A percentile compares a stretch with the other conserved stretches of the same genome.
These are phyloP conservation scores for Cenchrus purpureus DNA, from an alignment of 176 grass and related monocot species.

Conservation along the genomic window DNA sequence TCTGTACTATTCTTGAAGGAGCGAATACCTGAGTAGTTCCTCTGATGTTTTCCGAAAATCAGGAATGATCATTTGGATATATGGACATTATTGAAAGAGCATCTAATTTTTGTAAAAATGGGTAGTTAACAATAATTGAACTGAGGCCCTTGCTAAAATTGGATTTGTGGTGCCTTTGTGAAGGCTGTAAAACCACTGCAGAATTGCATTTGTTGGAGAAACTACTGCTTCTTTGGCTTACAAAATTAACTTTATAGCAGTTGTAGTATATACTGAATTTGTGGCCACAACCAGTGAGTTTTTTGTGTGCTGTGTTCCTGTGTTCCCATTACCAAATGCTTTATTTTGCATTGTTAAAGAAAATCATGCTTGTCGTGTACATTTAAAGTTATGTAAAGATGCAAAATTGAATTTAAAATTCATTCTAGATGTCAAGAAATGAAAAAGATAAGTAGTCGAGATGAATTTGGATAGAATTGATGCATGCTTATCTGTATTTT, in stretches of 20 bases:
- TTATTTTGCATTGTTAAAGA: neutral
- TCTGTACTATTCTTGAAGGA: neutral
- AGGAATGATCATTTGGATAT: neutral
- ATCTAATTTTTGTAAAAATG: conserved; percentile 1
- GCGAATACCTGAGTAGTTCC: neutral
- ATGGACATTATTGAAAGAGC: neutral
- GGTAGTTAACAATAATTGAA: neutral
- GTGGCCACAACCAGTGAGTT: neutral
- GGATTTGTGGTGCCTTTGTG: neutral
- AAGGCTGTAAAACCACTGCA: neutral
- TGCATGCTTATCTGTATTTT: neutral
- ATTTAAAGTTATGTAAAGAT: neutral
- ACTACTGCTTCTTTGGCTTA: neutral
- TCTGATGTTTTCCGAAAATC: neutral
- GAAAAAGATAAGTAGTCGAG: neutral
- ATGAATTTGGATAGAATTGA: neutral
- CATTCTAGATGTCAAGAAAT: neutral
- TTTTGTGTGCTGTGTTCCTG: neutral
- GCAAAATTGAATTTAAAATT: neutral
- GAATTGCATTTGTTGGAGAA: neutral
- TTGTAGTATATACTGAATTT: neutral
- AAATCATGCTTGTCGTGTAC: too few relatives aligned
- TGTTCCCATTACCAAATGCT: neutral
- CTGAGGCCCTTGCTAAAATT: neutral
- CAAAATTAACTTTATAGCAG: neutral